Conservation (phyloP, 306 rosid genomes). For the Astragalus membranaceus region DNA sequence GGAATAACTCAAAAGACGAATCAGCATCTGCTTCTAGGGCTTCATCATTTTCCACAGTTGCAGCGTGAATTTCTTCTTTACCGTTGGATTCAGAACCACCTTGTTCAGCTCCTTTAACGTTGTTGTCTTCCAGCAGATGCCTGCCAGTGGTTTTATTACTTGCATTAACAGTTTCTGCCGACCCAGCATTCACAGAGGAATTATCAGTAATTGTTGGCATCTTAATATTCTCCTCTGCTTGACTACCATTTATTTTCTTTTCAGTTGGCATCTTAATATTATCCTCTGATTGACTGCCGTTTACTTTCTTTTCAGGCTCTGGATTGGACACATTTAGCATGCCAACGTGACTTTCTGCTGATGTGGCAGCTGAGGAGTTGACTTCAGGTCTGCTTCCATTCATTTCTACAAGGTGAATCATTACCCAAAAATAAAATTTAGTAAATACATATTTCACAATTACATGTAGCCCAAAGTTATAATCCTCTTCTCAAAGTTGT, state of each 20-base stretch:
- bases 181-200: constrained; percentile 38
- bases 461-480: constrained; percentile 12
- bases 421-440: constrained; percentile 1
- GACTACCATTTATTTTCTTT: constrained; percentile 32
- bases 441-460: constrained; percentile 1
- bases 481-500: constrained; percentile 9
- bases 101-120: constrained; percentile 44
- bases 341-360: constrained; percentile 31
- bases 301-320: constrained; percentile 26
- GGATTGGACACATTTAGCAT: constrained; percentile 25
- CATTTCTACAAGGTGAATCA: constrained; percentile 42
- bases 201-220: constrained; percentile 35
- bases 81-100: constrained; percentile 47
- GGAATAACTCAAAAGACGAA: constrained; percentile 81
- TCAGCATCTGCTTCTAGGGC: constrained; percentile 82
- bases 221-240: constrained; percentile 42
- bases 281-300: constrained; percentile 37
- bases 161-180: constrained; percentile 33
- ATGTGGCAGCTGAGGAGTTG: constrained; percentile 36
- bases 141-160: constrained; percentile 52
- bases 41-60: constrained; percentile 72
- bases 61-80: constrained; percentile 45
- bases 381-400: constrained; percentile 30
- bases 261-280: constrained; percentile 22
- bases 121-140: constrained; percentile 69